Conservation (phyloP, 306 rosid species). For the Citrullus colocynthis region DNA sequence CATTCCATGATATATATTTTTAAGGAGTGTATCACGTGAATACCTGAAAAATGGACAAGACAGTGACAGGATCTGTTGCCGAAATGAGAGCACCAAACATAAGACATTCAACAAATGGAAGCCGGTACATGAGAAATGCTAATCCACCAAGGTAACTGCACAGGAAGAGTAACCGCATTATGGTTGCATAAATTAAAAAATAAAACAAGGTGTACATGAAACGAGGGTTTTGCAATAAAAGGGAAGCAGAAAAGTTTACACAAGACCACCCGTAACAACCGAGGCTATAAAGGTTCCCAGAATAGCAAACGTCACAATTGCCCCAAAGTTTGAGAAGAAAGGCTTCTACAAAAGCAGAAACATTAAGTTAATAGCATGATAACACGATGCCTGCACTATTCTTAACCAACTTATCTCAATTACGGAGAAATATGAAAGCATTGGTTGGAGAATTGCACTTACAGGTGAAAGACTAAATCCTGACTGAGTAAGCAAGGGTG, state of each 20-base stretch:
- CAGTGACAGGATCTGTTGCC: slow-evolving; percentile 97
- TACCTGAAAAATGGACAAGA: slow-evolving; percentile 96
- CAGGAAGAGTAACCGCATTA: slow-evolving; percentile 12
- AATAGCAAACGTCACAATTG: slow-evolving; percentile 90
- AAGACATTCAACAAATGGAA: slow-evolving; percentile 95
- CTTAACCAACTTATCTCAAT: background rate
- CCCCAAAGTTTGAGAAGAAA: slow-evolving; percentile 96
- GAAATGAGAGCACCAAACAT: slow-evolving; percentile 99
- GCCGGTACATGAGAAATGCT: slow-evolving; percentile 68
- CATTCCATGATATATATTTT: background rate
- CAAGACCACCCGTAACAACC: slow-evolving; percentile 74
- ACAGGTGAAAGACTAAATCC: slow-evolving; percentile 98
- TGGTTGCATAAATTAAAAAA: slow-evolving; percentile 7
- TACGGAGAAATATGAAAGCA: background rate
- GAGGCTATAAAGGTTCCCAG: slow-evolving; percentile 85
- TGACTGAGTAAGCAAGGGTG: slow-evolving; percentile 71
- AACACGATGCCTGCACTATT: background rate
- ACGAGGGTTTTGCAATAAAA: background rate
- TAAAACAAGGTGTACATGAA: background rate
- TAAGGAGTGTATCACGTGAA: background rate
- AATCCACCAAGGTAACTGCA: slow-evolving; percentile 94
- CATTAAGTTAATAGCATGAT: background rate
- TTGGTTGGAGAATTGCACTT: slow-evolving; percentile 24
- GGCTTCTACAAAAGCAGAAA: slow-evolving; percentile 54
- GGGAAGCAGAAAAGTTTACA: slow-evolving; percentile 33